Conservation (phyloP, 495 filamentous ascomycete species). For the Polyplosphaeria fusca region DNA sequence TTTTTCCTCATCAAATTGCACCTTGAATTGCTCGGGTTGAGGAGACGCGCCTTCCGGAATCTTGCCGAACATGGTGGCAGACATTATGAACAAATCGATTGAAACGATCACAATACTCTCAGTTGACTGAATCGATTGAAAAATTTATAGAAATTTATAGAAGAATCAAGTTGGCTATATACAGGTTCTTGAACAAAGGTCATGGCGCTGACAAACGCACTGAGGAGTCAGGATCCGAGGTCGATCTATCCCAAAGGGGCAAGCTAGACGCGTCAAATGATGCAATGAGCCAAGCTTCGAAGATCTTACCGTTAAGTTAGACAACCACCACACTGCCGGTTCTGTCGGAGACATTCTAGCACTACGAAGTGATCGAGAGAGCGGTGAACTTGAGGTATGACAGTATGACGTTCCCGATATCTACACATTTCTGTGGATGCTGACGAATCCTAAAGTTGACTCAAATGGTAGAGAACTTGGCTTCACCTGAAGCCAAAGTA, state of each 20-base stretch:
- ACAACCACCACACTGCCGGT: no score
- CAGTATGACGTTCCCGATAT: no score
- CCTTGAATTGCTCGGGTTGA: not conserved
- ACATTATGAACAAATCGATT: not conserved
- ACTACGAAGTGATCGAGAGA: no score
- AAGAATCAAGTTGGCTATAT: not conserved
- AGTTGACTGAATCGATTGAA: not conserved
- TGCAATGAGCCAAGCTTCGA: not conserved
- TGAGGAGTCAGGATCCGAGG: not conserved
- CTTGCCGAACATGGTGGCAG: not conserved
- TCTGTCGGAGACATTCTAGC: no score
- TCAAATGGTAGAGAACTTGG: no score
- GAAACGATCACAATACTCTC: not conserved
- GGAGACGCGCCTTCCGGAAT: not conserved
- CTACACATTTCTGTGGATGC: no score
- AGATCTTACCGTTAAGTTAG: no score
- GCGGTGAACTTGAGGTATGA: no score
- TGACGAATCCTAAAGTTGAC: no score
- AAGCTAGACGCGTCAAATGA: not conserved
- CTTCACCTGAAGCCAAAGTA: no score
- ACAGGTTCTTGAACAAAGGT: not conserved
- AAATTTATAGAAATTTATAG: not conserved
- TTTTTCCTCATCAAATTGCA: conserved; percentile 13
- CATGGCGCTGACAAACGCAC: not conserved
- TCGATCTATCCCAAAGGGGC: not conserved